Percentiles rank a stretch among this genome's conserved stretches.
phyloP scores from a whole-genome alignment of 257 asterid species.

The Solanum tarijense region DNA sequence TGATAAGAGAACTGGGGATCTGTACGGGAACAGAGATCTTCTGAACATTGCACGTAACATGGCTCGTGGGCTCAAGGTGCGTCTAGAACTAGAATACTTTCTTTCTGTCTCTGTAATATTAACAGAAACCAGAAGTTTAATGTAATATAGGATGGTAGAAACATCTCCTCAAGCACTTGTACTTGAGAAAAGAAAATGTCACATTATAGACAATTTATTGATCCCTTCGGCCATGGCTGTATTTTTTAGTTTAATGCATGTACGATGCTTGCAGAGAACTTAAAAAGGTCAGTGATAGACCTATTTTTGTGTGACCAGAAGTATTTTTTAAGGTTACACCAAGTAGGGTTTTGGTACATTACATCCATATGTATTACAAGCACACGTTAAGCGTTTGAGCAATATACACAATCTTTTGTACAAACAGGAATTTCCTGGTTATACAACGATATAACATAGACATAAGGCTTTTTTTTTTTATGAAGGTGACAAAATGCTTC shows the following conservation, averaged over 20 bases:
- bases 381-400: not conserved
- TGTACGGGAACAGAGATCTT: slow-evolving; percentile 83
- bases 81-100: not conserved
- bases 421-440: not conserved
- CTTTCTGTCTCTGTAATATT: not conserved
- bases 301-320: not conserved
- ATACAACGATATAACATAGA: not conserved
- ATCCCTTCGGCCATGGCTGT: not conserved
- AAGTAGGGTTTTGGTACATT: not conserved
- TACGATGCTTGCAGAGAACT: not conserved
- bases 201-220: not conserved
- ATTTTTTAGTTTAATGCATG: not conserved
- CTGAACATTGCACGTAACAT: slow-evolving; percentile 86
- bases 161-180: not conserved
- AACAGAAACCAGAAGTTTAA: not conserved
- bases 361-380: not conserved
- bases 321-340: not conserved
- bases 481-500: not conserved
- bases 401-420: not conserved
- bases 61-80: slow-evolving; percentile 97
- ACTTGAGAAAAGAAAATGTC: not conserved
- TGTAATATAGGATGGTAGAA: not conserved
- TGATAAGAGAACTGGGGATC: slow-evolving; percentile 93
- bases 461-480: not conserved
- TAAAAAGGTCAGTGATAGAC: not conserved